phyloP scores from a whole-genome alignment of 495 filamentous ascomycete genomes.

The Xylaria sp. region DNA sequence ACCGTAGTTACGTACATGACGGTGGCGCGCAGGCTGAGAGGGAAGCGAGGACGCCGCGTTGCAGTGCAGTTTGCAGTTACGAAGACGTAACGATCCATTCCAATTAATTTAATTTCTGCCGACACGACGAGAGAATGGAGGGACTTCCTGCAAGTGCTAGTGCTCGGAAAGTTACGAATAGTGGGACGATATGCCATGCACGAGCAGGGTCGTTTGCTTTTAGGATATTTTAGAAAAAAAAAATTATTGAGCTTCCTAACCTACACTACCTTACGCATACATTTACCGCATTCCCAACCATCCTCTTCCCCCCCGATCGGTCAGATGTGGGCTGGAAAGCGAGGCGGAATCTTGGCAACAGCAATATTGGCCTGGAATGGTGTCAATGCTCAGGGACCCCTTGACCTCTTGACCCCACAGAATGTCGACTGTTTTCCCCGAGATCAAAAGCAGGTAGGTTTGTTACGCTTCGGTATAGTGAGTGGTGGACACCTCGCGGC shows the following conservation, averaged over 20 bases:
- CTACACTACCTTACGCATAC: too few species aligned
- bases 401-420: constrained; percentile 21
- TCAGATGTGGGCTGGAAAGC: constrained; percentile 23
- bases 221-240: constrained; percentile 43
- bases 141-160: constrained; percentile 11
- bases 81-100: constrained; percentile 40
- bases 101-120: constrained; percentile 38
- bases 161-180: background rate
- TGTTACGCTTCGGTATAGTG: constrained; percentile 11
- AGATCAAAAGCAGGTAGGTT: background rate
- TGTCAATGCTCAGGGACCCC: constrained; percentile 5
- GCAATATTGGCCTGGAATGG: constrained; percentile 31
- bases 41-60: constrained; percentile 23
- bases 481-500: constrained; percentile 17
- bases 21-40: constrained; percentile 18
- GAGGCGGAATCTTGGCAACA: constrained; percentile 29
- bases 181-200: constrained; percentile 34
- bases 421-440: background rate
- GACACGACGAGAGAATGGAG: constrained; percentile 7
- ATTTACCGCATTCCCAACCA: constrained; percentile 6
- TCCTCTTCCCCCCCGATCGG: background rate
- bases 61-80: constrained; percentile 30
- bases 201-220: constrained; percentile 40
- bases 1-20: background rate
- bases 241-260: constrained; percentile 31